These are phyloP conservation scores for Aspergillus mulundensis DNA, from an alignment of 495 filamentous ascomycete genomes.

Conservation along the genomic window DNA sequence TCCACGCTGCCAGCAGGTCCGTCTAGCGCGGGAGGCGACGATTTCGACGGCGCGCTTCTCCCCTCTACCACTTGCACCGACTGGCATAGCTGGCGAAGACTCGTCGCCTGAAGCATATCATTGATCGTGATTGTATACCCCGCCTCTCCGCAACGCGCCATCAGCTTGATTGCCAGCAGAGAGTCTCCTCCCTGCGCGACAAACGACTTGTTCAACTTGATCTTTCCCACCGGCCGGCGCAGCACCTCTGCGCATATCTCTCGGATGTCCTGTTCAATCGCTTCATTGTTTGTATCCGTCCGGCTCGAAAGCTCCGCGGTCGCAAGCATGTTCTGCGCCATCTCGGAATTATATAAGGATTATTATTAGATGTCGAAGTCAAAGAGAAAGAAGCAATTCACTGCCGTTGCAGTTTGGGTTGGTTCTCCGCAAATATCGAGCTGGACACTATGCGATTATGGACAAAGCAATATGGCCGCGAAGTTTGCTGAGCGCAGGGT, in stretches of 20 bases:
- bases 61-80: not conserved
- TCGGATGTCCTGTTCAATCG: conserved; percentile 2
- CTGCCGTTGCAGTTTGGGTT: not conserved
- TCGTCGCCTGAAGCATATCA: conserved; percentile 10
- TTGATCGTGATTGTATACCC: conserved; percentile 14
- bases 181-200: conserved; percentile 13
- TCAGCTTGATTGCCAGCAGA: conserved; percentile 10
- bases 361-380: not conserved
- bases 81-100: conserved; percentile 3
- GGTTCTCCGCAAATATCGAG: not conserved
- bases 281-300: not conserved
- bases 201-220: conserved; percentile 11
- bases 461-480: not conserved
- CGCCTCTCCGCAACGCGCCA: conserved; percentile 13
- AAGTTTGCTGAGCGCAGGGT: not conserved
- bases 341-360: not conserved
- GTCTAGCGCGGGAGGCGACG: not conserved
- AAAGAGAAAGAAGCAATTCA: not conserved
- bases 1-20: not conserved
- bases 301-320: not conserved
- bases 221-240: conserved; percentile 12
- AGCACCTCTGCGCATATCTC: conserved; percentile 15
- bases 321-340: conserved; percentile 1
- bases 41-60: not conserved
- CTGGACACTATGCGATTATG: not conserved